Conservation (phyloP, 2,329 filamentous ascomycete genomes). For the Aspergillus terreus region DNA sequence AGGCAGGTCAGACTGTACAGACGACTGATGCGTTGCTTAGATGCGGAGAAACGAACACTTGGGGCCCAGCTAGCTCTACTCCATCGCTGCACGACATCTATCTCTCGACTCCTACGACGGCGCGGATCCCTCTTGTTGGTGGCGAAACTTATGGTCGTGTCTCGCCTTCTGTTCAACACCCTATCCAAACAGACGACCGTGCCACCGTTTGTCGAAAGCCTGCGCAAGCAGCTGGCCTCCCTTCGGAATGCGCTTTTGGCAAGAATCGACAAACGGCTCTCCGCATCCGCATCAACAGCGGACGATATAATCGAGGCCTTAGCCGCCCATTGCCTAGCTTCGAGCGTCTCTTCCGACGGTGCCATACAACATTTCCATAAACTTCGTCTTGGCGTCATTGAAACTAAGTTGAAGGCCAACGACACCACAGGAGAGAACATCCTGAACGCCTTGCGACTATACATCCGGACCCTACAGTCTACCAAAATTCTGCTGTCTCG, state of each 20-base stretch:
- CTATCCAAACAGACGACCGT: slow-evolving; percentile 53
- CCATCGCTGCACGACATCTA: slow-evolving; percentile 52
- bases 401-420: slow-evolving; percentile 55
- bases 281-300: slow-evolving; percentile 39
- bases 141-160: slow-evolving; percentile 72
- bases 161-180: slow-evolving; percentile 70
- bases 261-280: slow-evolving; percentile 57
- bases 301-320: slow-evolving; percentile 65
- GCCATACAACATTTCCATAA: slow-evolving; percentile 74
- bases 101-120: slow-evolving; percentile 51
- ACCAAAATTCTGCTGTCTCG: slow-evolving; percentile 73
- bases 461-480: slow-evolving; percentile 71
- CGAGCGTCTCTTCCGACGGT: slow-evolving; percentile 74
- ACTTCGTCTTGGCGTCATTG: slow-evolving; percentile 67
- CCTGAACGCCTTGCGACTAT: slow-evolving; percentile 65
- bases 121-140: slow-evolving; percentile 51
- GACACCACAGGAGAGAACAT: slow-evolving; percentile 52
- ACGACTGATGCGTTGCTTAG: slow-evolving; percentile 25
- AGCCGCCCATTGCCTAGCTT: slow-evolving; percentile 76
- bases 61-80: slow-evolving; percentile 57
- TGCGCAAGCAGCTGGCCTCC: slow-evolving; percentile 61
- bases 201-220: slow-evolving; percentile 56
- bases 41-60: slow-evolving; percentile 44
- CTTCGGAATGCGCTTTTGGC: slow-evolving; percentile 63
- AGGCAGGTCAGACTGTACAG: background rate